A percentile compares a stretch with the other conserved stretches of the same genome.
Conservation (phyloP, 805 yeast species). For the Wickerhamomyces kurtzmanii region DNA sequence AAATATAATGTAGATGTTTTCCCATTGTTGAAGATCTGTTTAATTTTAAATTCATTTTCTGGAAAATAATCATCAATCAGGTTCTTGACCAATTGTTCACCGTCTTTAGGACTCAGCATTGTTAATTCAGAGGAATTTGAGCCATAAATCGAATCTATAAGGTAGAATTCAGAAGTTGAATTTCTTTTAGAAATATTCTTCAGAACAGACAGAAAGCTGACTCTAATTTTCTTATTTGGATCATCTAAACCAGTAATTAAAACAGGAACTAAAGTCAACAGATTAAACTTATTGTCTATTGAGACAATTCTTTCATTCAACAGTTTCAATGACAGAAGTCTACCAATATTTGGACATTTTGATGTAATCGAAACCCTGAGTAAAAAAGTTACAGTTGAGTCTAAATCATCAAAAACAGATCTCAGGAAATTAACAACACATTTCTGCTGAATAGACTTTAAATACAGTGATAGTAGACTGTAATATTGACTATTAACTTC, state of each 20-base stretch:
- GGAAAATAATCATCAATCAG: constrained; percentile 35
- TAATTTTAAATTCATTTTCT: constrained; percentile 37
- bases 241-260: constrained; percentile 45
- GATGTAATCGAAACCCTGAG: constrained; percentile 47
- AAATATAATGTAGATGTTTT: constrained; percentile 48
- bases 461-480: constrained; percentile 29
- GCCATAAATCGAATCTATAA: constrained; percentile 54
- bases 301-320: constrained; percentile 23
- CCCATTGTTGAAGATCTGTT: constrained; percentile 32
- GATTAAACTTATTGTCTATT: constrained; percentile 26
- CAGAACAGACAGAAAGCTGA: constrained; percentile 27
- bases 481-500: constrained; percentile 29
- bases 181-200: constrained; percentile 24
- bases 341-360: constrained; percentile 46
- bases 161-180: constrained; percentile 28
- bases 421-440: constrained; percentile 16
- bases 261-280: constrained; percentile 51
- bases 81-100: constrained; percentile 29
- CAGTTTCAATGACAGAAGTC: constrained; percentile 36
- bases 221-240: constrained; percentile 39
- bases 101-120: constrained; percentile 58
- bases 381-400: constrained; percentile 45
- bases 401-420: constrained; percentile 26
- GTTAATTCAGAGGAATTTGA: constrained; percentile 34
- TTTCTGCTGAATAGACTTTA: constrained; percentile 28